Conservation (phyloP, 257 asterid species). For the Anisodus acutangulus region DNA sequence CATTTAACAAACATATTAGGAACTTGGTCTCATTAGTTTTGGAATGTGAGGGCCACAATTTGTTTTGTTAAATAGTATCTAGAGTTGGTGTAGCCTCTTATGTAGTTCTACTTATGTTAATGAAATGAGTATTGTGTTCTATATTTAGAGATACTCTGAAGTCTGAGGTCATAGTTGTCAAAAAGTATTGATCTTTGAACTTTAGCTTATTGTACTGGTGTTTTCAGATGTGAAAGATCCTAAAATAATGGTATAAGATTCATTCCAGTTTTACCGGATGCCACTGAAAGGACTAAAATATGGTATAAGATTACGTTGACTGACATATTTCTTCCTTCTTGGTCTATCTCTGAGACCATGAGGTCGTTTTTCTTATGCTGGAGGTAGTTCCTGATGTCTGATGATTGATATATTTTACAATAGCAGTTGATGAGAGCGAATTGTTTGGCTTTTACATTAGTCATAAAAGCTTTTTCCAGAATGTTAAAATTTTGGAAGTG, state of each 20-base stretch:
- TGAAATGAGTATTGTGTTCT: background rate
- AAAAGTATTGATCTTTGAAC: background rate
- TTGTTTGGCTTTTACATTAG: background rate
- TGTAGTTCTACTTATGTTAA: background rate
- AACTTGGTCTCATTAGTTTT: background rate
- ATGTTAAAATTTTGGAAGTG: background rate
- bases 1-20: background rate
- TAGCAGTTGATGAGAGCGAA: background rate
- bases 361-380: background rate
- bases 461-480: background rate
- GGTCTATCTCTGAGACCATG: background rate
- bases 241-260: background rate
- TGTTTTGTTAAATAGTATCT: background rate
- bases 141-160: background rate
- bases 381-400: background rate
- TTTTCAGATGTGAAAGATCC: background rate
- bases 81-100: background rate
- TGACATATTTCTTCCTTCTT: background rate
- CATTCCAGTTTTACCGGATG: background rate
- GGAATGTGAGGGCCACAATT: background rate
- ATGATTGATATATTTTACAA: background rate
- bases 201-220: background rate
- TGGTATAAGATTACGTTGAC: background rate
- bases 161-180: background rate
- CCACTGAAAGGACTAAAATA: background rate